Evolutionary conservation across 306 rosid species (phyloP).

Genomic region (Vigna nakashimae): DNA sequence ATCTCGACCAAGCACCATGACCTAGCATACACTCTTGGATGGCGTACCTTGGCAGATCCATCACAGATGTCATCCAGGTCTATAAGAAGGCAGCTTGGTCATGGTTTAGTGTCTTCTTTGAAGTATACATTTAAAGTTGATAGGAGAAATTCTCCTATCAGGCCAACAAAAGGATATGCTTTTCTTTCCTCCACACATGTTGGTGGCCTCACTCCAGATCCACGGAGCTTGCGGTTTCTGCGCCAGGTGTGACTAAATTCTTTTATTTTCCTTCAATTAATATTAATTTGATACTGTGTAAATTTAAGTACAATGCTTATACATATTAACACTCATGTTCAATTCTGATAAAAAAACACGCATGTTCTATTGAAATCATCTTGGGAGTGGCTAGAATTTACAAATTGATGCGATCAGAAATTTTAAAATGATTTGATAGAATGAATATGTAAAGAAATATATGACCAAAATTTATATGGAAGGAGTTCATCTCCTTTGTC

Average conservation of each 20-base stretch:
- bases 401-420: constrained; percentile 12
- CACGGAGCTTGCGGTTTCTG: constrained; percentile 71
- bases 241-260: constrained; percentile 70
- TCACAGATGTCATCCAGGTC: constrained; percentile 85
- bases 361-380: constrained; percentile 26
- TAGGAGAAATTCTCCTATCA: constrained; percentile 72
- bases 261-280: constrained; percentile 39
- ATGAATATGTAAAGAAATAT: background rate
- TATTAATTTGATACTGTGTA: constrained; percentile 10
- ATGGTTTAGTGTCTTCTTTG: constrained; percentile 81
- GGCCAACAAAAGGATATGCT: constrained; percentile 88
- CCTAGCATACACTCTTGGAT: constrained; percentile 81
- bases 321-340: constrained; percentile 14
- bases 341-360: background rate
- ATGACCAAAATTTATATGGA: background rate
- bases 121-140: constrained; percentile 82
- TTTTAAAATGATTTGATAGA: constrained; percentile 8
- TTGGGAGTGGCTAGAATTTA: constrained; percentile 19
- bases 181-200: constrained; percentile 81
- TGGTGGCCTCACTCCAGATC: constrained; percentile 91
- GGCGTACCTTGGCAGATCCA: constrained; percentile 86
- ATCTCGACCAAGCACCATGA: constrained; percentile 80
- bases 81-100: constrained; percentile 96
- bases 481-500: constrained; percentile 28
- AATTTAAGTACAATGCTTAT: constrained; percentile 6